Evolutionary conservation across 805 yeast species (phyloP).

Genomic region (Limtongia smithiae): DNA sequence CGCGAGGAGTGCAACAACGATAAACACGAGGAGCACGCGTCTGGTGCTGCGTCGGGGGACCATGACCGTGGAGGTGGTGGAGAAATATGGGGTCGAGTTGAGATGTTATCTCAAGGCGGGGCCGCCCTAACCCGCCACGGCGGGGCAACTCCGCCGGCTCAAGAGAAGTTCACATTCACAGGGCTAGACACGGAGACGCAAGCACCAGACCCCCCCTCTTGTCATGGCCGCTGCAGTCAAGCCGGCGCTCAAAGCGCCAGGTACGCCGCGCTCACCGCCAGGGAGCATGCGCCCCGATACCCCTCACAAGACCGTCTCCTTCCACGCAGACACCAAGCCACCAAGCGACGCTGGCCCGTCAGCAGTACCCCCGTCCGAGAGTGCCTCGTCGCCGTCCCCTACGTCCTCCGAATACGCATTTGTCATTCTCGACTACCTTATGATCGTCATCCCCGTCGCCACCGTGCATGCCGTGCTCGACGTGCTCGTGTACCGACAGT

Average conservation of each 20-base stretch:
- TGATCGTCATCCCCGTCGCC: slow-evolving; percentile 36
- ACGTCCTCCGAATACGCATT: slow-evolving; percentile 30
- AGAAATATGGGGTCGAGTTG: no score
- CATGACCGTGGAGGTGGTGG: no score
- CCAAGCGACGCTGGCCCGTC: slow-evolving; percentile 19
- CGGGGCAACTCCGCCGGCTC: no score
- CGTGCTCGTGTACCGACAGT: slow-evolving; percentile 39
- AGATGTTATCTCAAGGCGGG: no score
- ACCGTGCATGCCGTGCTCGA: slow-evolving; percentile 38
- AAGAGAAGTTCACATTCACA: no score
- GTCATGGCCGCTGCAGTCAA: slow-evolving; percentile 1
- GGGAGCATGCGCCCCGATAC: no score
- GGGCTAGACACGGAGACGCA: not conserved
- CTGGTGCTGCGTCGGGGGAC: no score
- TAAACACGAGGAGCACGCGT: not conserved
- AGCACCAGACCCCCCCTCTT: not conserved
- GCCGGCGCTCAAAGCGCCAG: slow-evolving; percentile 8
- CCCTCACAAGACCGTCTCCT: slow-evolving; percentile 10
- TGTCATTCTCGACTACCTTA: slow-evolving; percentile 32
- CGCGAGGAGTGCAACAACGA: slow-evolving; percentile 8
- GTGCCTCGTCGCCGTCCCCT: not conserved
- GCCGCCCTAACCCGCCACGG: no score
- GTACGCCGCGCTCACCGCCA: not conserved
- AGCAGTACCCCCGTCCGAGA: slow-evolving; percentile 1
- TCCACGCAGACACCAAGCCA: slow-evolving; percentile 25